A percentile compares a stretch with the other conserved stretches of the same genome.
Evolutionary conservation across 352 stramenopile species (phyloP).

Genomic region (Pythium coloratum): DNA sequence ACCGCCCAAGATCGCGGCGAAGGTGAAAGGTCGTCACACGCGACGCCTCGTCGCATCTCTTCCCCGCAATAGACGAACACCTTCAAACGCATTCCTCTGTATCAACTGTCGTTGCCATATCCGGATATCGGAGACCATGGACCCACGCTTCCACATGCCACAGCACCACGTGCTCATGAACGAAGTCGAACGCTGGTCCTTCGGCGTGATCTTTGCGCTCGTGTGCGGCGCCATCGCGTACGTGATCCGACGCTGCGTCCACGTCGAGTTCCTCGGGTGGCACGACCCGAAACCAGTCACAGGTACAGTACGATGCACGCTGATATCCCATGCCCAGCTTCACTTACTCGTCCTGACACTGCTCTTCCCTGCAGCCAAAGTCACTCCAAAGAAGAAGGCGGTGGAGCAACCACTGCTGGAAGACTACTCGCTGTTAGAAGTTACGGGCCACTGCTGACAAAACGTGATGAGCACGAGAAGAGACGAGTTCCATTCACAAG

Average conservation of each 20-base stretch:
- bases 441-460: conserved; percentile 6
- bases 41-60: background rate
- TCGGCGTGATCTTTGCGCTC: conserved; percentile 22
- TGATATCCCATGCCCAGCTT: background rate
- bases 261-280: conserved; percentile 20
- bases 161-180: conserved; percentile 20
- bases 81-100: background rate
- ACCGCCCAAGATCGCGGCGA: conserved; percentile 18
- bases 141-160: background rate
- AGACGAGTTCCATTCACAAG: conserved; percentile 22
- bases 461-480: background rate
- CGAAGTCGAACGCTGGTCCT: conserved; percentile 20
- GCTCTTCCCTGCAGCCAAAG: background rate
- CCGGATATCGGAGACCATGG: background rate
- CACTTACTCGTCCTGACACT: background rate
- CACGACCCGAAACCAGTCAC: background rate
- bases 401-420: conserved; percentile 21
- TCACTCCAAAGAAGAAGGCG: background rate
- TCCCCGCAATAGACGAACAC: conserved; percentile 14
- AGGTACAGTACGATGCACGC: background rate
- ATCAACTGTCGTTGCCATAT: background rate
- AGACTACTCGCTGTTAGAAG: conserved; percentile 17
- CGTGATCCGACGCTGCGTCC: conserved; percentile 23
- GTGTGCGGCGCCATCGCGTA: conserved; percentile 19
- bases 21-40: conserved; percentile 10